Percentiles rank a stretch among this genome's conserved stretches.
These are phyloP conservation scores for Albifimbria verrucaria DNA, from an alignment of 2,329 filamentous ascomycete genomes.

Conservation along the genomic window DNA sequence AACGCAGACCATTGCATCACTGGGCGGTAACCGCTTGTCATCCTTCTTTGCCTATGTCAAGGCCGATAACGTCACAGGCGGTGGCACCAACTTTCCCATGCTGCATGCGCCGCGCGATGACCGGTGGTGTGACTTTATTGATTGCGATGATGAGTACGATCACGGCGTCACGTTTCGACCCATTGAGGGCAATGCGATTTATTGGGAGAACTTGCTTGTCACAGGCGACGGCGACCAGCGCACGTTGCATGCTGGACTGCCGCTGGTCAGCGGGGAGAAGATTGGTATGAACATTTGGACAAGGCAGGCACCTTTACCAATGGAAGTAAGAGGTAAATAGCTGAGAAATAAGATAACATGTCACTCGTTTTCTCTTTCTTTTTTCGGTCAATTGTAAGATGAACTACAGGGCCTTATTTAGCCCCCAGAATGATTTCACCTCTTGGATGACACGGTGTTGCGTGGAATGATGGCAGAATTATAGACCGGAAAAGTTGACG, in stretches of 20 bases:
- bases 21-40: conserved; percentile 41
- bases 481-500: too few relatives aligned
- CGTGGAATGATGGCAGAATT: too few relatives aligned
- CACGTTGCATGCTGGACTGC: conserved; percentile 44
- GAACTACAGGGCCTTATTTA: too few relatives aligned
- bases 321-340: conserved; percentile 15
- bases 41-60: conserved; percentile 48
- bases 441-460: too few relatives aligned
- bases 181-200: conserved; percentile 44
- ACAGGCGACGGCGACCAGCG: conserved; percentile 38
- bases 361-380: too few relatives aligned
- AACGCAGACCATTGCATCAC: conserved; percentile 30
- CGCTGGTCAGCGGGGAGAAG: conserved; percentile 42
- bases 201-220: conserved; percentile 42
- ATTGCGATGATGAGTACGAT: conserved; percentile 46
- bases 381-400: too few relatives aligned
- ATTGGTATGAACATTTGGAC: conserved; percentile 54
- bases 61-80: conserved; percentile 38
- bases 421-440: too few relatives aligned
- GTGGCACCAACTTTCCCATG: conserved; percentile 47
- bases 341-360: too few relatives aligned
- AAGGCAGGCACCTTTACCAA: conserved; percentile 35
- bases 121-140: conserved; percentile 41
- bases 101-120: conserved; percentile 33
- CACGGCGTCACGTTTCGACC: conserved; percentile 46